These are phyloP conservation scores for Lachancea sp. DNA, from an alignment of 805 yeast species.

Conservation along the genomic window DNA sequence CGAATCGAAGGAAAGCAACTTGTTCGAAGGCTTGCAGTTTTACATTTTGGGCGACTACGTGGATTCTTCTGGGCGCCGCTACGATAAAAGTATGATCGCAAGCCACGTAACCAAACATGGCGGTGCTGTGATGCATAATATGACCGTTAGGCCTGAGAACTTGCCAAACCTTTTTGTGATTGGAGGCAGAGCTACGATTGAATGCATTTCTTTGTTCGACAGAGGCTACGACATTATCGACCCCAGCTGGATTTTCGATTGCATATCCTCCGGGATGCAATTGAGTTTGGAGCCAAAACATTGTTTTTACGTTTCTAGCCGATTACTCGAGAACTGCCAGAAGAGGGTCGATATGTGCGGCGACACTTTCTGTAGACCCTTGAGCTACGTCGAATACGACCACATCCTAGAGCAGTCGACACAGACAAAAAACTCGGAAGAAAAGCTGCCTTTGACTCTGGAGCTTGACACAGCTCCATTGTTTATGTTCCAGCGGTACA, in stretches of 20 bases:
- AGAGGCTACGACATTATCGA: constrained; percentile 53
- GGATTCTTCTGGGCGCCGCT: constrained; percentile 9
- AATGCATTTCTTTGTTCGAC: constrained; percentile 35
- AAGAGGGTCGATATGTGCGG: constrained; percentile 52
- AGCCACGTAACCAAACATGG: constrained; percentile 42
- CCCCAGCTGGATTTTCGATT: constrained; percentile 55
- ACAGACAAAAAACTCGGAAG: neutral
- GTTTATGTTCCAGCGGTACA: constrained; percentile 34
- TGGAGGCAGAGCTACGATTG: constrained; percentile 36
- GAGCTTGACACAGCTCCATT: constrained; percentile 16
- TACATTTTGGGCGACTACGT: constrained; percentile 48
- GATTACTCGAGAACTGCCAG: constrained; percentile 21
- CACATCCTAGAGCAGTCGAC: constrained; percentile 9
- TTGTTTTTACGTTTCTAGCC: constrained; percentile 39
- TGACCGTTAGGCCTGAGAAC: constrained; percentile 8
- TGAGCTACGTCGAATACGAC: constrained; percentile 14
- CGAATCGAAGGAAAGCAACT: constrained; percentile 15
- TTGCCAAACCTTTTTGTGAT: constrained; percentile 27
- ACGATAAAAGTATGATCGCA: constrained; percentile 32
- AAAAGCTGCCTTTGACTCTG: no score
- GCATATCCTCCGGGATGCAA: constrained; percentile 19
- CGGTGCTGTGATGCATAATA: constrained; percentile 37
- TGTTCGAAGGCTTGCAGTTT: constrained; percentile 45
- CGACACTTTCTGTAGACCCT: constrained; percentile 43
- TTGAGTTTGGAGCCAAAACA: constrained; percentile 59